A percentile compares a stretch with the other conserved stretches of the same genome.
Conservation (phyloP, 441 rosid species). For the Iberis amara region DNA sequence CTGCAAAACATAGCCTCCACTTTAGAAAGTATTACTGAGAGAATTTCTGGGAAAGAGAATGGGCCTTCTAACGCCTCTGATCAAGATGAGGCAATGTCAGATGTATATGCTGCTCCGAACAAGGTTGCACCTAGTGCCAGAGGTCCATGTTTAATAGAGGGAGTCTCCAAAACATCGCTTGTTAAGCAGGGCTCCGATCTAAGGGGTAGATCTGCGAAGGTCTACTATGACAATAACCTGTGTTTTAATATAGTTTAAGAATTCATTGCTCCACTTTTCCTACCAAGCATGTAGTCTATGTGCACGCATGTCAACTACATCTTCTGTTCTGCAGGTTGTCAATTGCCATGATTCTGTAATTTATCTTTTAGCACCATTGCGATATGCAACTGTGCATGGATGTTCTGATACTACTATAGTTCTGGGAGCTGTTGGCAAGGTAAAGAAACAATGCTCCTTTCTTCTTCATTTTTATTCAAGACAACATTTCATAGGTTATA, state of each 20-base stretch:
- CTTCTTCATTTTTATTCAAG: not conserved
- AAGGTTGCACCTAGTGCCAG: conserved; percentile 55
- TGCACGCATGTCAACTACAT: not conserved
- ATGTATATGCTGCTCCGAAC: conserved; percentile 58
- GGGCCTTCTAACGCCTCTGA: conserved; percentile 63
- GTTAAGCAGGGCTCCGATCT: conserved; percentile 80
- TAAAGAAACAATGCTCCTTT: conserved; percentile 25
- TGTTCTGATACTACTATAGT: conserved; percentile 90
- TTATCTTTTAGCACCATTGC: conserved; percentile 81
- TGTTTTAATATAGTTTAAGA: conserved; percentile 14
- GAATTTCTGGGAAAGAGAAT: conserved; percentile 78
- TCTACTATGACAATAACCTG: not conserved
- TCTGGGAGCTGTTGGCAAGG: conserved; percentile 98
- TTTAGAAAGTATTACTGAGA: conserved; percentile 67
- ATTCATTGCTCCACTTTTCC: not conserved
- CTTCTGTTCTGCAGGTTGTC: conserved; percentile 53
- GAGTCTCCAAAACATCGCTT: conserved; percentile 77
- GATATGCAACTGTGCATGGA: conserved; percentile 85
- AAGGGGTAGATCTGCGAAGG: conserved; percentile 84
- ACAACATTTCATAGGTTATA: not conserved
- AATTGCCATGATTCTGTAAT: conserved; percentile 91
- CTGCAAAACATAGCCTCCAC: conserved; percentile 64
- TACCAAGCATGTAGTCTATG: not conserved
- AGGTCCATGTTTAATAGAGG: conserved; percentile 75
- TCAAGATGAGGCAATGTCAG: conserved; percentile 84